These are phyloP conservation scores for Trichosporon sp. DNA, from an alignment of 1,284 basidiomycete species.

Conservation along the genomic window DNA sequence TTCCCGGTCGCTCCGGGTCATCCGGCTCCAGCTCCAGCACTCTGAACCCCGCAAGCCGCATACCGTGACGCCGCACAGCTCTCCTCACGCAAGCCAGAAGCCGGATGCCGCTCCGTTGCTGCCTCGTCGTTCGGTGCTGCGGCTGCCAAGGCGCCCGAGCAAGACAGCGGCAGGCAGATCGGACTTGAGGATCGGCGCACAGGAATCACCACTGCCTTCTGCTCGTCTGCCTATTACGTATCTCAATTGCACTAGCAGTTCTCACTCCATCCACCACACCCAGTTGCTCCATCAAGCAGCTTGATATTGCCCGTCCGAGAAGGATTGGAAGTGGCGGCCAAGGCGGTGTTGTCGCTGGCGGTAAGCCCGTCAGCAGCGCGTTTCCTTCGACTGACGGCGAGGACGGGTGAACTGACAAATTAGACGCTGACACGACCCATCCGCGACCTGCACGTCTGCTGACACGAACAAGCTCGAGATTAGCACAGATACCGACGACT, in stretches of 20 bases:
- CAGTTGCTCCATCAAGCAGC: neutral
- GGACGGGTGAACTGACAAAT: neutral
- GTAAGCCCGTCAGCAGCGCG: neutral
- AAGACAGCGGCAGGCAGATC: neutral
- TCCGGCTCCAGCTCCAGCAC: neutral
- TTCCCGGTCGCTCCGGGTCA: neutral
- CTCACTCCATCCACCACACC: neutral
- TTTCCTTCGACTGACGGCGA: neutral
- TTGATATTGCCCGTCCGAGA: neutral
- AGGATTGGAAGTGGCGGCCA: neutral
- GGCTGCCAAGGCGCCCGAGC: neutral
- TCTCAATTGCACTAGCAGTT: neutral
- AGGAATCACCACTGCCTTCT: neutral
- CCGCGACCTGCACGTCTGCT: neutral
- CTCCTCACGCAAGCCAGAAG: neutral
- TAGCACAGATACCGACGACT: neutral
- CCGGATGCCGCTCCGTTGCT: neutral
- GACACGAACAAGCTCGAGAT: neutral
- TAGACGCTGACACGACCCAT: neutral
- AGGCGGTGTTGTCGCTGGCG: neutral
- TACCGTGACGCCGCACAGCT: neutral
- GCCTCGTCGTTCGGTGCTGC: neutral
- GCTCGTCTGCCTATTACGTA: neutral
- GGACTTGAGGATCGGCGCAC: neutral
- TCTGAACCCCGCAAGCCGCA: slow-evolving; percentile 4